Base-by-base conservation (phyloP, 2,329 filamentous ascomycete genomes). In the Penicillium sp. region DNA sequence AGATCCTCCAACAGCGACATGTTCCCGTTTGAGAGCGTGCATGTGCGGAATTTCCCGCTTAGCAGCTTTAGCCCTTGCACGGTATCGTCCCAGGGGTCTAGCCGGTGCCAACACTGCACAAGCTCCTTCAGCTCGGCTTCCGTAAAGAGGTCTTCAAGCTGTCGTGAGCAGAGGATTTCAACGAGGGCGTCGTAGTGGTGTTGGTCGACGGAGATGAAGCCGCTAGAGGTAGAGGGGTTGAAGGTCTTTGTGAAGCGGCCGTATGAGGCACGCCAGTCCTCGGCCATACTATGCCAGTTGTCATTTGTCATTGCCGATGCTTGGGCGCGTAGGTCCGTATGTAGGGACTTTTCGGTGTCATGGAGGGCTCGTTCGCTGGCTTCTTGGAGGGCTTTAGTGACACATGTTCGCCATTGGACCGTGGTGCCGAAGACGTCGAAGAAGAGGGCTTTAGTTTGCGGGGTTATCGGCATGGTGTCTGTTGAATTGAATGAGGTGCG, bases 21-120 rank as follows among this genome's bases (percentile, higher is more conserved):
- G 72, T 93, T 94, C 41, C 90, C 91, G 72, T 95, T 95, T 30
- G 89, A 91, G 29, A 94, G 79, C 0, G 90, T 92, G 46, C 86
- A 83, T 0, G 89, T 91, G 50, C 80, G 76, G 70, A 87, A 86
- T 7, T 77, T 77, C 44, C 82, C 83, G 48, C 84, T 86, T 29
- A 93, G 76, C 50, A 79, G 73, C 1, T 75, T 71, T 23, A 94
- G 75, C 0, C 90, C 91, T 0, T 66, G 68, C 1, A 81, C 75
- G 17, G 78, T 78, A 71, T 94, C 91, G 0, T 81, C 65, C 91
- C 91, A 94, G 0, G 91, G 89, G 23, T 81, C 79, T 3, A 95
- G 82, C 6, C 82, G 83, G 73, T 95, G 91, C 92, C 91, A 95
- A 47, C 86, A 83, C 3, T 86, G 79, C 67, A 86, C 88, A 56